Evolutionary conservation across 192 early-diverging fungal species (phyloP), one percentile per base, ranked within the genome.

Genomic region (Coemansia sp.): DNA sequence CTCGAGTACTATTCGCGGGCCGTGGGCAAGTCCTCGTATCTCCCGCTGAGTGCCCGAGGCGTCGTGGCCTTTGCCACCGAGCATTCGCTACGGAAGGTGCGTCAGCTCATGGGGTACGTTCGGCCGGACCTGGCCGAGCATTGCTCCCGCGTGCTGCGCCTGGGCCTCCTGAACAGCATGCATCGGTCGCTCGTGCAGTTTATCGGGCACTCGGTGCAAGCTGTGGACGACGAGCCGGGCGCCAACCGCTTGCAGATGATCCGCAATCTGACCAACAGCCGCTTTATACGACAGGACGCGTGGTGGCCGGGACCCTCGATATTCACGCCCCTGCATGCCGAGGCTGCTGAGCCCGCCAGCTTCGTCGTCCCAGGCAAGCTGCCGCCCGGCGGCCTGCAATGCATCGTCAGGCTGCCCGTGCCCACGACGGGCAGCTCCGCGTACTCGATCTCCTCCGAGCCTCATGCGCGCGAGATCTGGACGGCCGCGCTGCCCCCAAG

Each of bases 121-220:
- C 58, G 73, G 0, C 48, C 58, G 0, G 73, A 76, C 44, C 39
- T 69, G 4, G 66, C 65, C 9, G 73, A 76, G 34, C 73, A 76
- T 34, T 57, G 57, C 23, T 40, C 61, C 2, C 48, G 59, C 5
- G 66, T 76, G 0, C n/a, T 76, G 45, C 11, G 66, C 0, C 42
- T 76, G 1, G 42, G 73, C 0, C 40, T 31, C 2, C 17, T 66
- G 1, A 31, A 57, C 11, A 53, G 37, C 12, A 47, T 76, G 56
- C 73, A 76, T 23, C 46, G 62, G 0, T 45, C 66, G 15, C 32
- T 44, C 3, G 31, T 60, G 6, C 48, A 66, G 44, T 40, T 54
- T 31, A 26, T 56, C 10, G 31, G 45, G 5, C 72, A 69, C 8
- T 11, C n/a, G 11, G 31, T 38, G 38, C 16, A 0, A 62, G 56